Conservation (phyloP, 805 yeast genomes). For the Wickerhamomyces canadensis region DNA sequence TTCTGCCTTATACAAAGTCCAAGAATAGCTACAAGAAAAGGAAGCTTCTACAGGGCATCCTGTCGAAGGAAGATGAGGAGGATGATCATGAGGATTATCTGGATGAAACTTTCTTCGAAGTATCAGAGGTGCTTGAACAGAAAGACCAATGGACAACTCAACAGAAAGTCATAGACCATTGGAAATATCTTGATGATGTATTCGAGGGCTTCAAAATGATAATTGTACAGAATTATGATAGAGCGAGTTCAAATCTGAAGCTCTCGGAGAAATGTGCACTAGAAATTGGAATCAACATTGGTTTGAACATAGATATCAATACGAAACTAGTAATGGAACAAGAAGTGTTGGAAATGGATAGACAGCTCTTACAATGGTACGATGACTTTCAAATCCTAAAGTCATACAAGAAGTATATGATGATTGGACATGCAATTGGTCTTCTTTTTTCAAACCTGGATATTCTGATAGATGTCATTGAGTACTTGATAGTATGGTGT, state of each 20-base stretch:
- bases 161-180: slow-evolving; percentile 1
- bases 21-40: not conserved
- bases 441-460: slow-evolving; percentile 5
- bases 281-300: slow-evolving; percentile 8
- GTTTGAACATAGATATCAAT: slow-evolving; percentile 3
- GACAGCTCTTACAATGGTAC: slow-evolving; percentile 4
- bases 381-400: slow-evolving; percentile 2
- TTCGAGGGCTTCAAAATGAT: slow-evolving; percentile 1
- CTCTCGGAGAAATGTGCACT: slow-evolving; percentile 6
- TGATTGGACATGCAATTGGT: slow-evolving; percentile 15
- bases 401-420: slow-evolving; percentile 7
- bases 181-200: slow-evolving; percentile 4
- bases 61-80: not conserved
- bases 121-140: not conserved
- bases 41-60: no score
- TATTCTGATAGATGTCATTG: slow-evolving; percentile 1
- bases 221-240: not conserved
- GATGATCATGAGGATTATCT: not conserved
- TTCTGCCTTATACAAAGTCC: not conserved
- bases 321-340: slow-evolving; percentile 3
- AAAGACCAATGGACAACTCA: slow-evolving; percentile 1
- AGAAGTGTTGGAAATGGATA: slow-evolving; percentile 4
- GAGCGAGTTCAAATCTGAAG: slow-evolving; percentile 2
- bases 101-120: not conserved
- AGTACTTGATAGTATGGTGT: slow-evolving; percentile 1